Evolutionary conservation across 2,329 filamentous ascomycete species (phyloP), one percentile per base, ranked within the genome.

Genomic region (Dactylellina sp.): DNA sequence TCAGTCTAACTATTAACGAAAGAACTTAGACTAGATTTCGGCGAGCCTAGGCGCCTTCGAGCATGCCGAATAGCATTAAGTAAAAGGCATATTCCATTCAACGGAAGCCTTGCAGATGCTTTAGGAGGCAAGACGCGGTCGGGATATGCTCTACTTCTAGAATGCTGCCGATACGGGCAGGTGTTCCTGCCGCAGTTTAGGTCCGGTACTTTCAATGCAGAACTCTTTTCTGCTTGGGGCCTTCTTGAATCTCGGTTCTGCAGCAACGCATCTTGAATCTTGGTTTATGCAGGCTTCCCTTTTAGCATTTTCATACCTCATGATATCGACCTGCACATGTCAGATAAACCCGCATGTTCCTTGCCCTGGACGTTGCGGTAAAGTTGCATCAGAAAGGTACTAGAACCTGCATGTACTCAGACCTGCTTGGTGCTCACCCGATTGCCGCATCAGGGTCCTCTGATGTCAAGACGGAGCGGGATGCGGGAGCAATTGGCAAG

Each of bases 371-470:
- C 40, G 28, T 32, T 32, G 28, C 28, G n/a, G n/a, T n/a, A n/a
- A n/a, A 52, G 16, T 20, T 59, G 22, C 14, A 46, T 55, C 39
- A 55, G 14, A 47, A 40, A 53, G 49, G 49, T 37, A 57, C 22
- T 20, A 11, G 12, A 35, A 28, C 63, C n/a, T 53, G 46, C 55
- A 37, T 42, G 46, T 22, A 50, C 49, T 42, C 20, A 59, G 50
- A 60, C 44, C 63, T 53, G 57, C 63, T 60, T 28, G 52, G 53
- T 59, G 39, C 68, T 49, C 22, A 59, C 57, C 28, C 53, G 68
- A 65, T 72, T 60, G 53, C 68, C 68, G 68, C 68, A 72, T 72
- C 66, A 72, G 60, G 59, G 49, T 46, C 60, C 68, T 35, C 37
- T 47, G 37, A 37, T 25, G 42, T 52, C 22, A 59, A 24, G 35